phyloP scores from a whole-genome alignment of 352 stramenopile species.

The Globisporangium radiosum region DNA sequence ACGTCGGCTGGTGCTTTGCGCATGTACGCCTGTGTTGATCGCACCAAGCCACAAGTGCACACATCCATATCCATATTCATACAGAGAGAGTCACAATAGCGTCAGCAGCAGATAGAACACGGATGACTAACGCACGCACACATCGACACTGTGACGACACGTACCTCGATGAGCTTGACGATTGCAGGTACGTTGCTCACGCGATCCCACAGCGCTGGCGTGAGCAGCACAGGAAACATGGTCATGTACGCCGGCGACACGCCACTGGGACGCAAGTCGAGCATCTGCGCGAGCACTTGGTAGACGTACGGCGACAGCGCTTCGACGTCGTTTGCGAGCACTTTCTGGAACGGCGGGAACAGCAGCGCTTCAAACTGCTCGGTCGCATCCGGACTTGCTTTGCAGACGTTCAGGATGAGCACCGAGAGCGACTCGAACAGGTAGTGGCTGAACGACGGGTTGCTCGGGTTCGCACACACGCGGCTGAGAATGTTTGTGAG shows the following conservation, averaged over 20 bases:
- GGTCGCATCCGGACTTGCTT: constrained; percentile 62
- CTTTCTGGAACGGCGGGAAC: constrained; percentile 96
- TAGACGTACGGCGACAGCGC: constrained; percentile 97
- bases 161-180: constrained; percentile 91
- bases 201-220: constrained; percentile 92
- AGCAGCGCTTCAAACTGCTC: constrained; percentile 93
- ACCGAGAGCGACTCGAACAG: constrained; percentile 98
- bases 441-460: constrained; percentile 99
- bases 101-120: neutral
- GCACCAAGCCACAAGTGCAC: neutral
- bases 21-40: constrained; percentile 86
- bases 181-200: constrained; percentile 97
- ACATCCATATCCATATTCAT: neutral
- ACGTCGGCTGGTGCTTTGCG: constrained; percentile 89
- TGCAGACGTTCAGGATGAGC: constrained; percentile 91
- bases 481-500: constrained; percentile 89
- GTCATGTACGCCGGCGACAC: constrained; percentile 91
- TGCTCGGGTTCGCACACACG: constrained; percentile 97
- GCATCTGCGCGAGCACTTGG: constrained; percentile 97
- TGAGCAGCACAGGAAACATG: constrained; percentile 94
- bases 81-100: neutral
- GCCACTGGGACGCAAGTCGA: constrained; percentile 90
- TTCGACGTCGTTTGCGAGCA: constrained; percentile 96
- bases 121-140: neutral
- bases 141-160: neutral